These are phyloP conservation scores for Abortiporus biennis DNA, from an alignment of 1,284 basidiomycete species.

Conservation along the genomic window DNA sequence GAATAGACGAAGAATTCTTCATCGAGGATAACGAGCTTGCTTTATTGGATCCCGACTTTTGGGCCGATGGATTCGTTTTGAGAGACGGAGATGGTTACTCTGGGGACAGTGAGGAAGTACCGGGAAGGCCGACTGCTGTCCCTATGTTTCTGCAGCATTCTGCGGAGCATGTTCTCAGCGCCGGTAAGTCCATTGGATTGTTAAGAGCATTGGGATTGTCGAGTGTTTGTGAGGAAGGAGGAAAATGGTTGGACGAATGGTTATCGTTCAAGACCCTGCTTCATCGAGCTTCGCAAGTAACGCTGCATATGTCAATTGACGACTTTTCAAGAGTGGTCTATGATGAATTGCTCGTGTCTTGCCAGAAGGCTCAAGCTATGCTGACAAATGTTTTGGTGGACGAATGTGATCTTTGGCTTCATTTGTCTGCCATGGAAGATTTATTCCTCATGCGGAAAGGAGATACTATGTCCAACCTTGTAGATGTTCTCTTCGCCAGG, in stretches of 20 bases:
- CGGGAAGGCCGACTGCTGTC: constrained; percentile 34
- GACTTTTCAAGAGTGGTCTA: constrained; percentile 56
- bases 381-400: constrained; percentile 58
- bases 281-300: background rate
- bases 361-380: constrained; percentile 45
- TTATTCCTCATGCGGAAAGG: constrained; percentile 70
- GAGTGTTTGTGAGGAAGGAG: constrained; percentile 8
- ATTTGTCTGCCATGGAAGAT: constrained; percentile 69
- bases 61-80: constrained; percentile 68
- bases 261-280: constrained; percentile 17
- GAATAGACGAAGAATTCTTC: constrained; percentile 74
- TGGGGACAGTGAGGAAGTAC: constrained; percentile 14
- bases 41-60: constrained; percentile 72
- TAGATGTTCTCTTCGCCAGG: constrained; percentile 66
- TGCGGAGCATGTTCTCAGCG: constrained; percentile 53
- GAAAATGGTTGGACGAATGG: constrained; percentile 27
- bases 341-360: constrained; percentile 57
- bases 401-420: constrained; percentile 65
- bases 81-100: constrained; percentile 31
- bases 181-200: constrained; percentile 78
- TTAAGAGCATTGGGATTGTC: constrained; percentile 40
- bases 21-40: constrained; percentile 64
- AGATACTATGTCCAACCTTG: constrained; percentile 68
- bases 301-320: constrained; percentile 42
- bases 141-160: constrained; percentile 58